A percentile compares a stretch with the other conserved stretches of the same genome.
Conservation (phyloP, 257 asterid genomes). For the Solanum arcanum region DNA sequence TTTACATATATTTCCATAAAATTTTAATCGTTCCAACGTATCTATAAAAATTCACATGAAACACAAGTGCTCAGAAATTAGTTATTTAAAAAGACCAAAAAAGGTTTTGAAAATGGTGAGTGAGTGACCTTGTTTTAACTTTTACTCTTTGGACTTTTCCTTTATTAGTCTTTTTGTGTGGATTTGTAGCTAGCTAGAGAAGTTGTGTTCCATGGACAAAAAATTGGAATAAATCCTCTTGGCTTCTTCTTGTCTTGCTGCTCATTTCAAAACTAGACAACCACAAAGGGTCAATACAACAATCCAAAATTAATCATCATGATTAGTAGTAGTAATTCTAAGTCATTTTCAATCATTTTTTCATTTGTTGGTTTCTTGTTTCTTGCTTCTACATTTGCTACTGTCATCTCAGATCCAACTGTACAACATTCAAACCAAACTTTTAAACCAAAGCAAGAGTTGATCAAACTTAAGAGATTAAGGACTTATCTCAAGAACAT, state of each 20-base stretch:
- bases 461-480: neutral
- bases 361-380: constrained; percentile 43
- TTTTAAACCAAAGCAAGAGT: neutral
- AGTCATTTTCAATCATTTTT: constrained; percentile 34
- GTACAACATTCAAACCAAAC: neutral
- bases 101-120: constrained; percentile 31
- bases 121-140: constrained; percentile 25
- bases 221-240: constrained; percentile 31
- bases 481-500: constrained; percentile 10
- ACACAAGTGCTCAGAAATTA: fast-evolving
- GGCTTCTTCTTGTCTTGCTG: constrained; percentile 1
- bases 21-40: fast-evolving
- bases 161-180: neutral
- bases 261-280: constrained; percentile 20
- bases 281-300: constrained; percentile 9
- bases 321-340: neutral
- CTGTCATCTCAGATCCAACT: neutral
- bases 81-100: neutral
- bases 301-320: neutral
- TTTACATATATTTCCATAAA: too few relatives aligned
- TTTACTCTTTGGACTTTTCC: constrained; percentile 12
- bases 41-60: too few relatives aligned
- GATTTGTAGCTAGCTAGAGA: constrained; percentile 16
- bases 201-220: constrained; percentile 48
- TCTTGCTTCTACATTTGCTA: neutral